Conservation (phyloP, 805 yeast species). For the Torulaspora franciscae region DNA sequence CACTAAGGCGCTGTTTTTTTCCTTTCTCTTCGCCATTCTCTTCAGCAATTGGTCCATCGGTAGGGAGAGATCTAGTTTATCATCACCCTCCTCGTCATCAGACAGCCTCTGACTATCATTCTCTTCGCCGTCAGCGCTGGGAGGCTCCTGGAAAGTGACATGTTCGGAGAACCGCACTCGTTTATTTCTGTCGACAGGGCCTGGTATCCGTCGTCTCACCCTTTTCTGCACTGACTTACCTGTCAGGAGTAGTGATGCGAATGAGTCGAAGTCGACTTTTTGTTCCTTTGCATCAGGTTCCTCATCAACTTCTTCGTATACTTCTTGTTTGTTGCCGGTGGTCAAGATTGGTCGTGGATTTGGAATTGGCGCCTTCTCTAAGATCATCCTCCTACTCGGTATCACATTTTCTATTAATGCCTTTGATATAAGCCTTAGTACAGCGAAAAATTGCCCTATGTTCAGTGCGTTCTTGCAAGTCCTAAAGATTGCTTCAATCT, state of each 20-base stretch:
- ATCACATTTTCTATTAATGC: slow-evolving; percentile 45
- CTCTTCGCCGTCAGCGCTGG: slow-evolving; percentile 6
- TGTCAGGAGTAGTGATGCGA: slow-evolving; percentile 76
- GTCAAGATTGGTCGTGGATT: slow-evolving; percentile 74
- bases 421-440: slow-evolving; percentile 75
- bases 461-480: slow-evolving; percentile 56
- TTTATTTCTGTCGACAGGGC: slow-evolving; percentile 43
- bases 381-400: slow-evolving; percentile 53
- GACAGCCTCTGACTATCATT: slow-evolving; percentile 16
- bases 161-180: slow-evolving; percentile 72
- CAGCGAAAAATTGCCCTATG: slow-evolving; percentile 87
- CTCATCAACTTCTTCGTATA: slow-evolving; percentile 39
- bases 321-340: slow-evolving; percentile 49
- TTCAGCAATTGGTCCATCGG: slow-evolving; percentile 73
- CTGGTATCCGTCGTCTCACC: slow-evolving; percentile 32
- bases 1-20: slow-evolving; percentile 26
- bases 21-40: slow-evolving; percentile 37
- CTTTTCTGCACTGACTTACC: slow-evolving; percentile 59
- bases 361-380: slow-evolving; percentile 60
- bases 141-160: slow-evolving; percentile 39
- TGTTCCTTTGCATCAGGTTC: slow-evolving; percentile 16
- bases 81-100: slow-evolving; percentile 17
- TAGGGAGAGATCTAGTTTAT: slow-evolving; percentile 51
- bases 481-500: slow-evolving; percentile 49
- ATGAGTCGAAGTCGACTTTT: slow-evolving; percentile 75